A percentile compares a stretch with the other conserved stretches of the same genome.
Conservation (phyloP, 176 grass and related monocot genomes). For the Raddia guianensis region DNA sequence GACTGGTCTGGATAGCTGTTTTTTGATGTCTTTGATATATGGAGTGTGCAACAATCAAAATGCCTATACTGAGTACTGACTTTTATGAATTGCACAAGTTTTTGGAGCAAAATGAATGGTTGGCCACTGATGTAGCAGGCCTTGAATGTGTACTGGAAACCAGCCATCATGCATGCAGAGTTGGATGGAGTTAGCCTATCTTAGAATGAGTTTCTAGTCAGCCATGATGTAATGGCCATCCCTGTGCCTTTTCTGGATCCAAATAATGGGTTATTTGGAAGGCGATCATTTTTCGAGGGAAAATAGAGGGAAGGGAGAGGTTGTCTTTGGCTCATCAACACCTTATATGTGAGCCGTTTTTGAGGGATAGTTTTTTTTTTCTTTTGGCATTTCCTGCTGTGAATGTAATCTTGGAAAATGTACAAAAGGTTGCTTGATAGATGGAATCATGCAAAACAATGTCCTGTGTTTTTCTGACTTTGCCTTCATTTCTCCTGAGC, state of each 20-base stretch:
- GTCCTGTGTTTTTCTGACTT: constrained; percentile 14
- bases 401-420: constrained; percentile 59
- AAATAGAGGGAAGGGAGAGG: neutral
- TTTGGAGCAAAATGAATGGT: constrained; percentile 44
- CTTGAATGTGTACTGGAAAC: constrained; percentile 7
- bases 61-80: neutral
- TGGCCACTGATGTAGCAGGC: constrained; percentile 23
- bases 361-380: constrained; percentile 41
- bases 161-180: neutral
- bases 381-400: constrained; percentile 52
- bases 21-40: constrained; percentile 29
- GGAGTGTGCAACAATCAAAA: constrained; percentile 11
- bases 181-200: neutral
- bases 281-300: constrained; percentile 16
- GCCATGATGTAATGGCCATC: constrained; percentile 25
- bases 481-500: neutral
- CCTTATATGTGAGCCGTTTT: constrained; percentile 46
- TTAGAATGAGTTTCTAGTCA: constrained; percentile 37
- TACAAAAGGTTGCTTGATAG: constrained; percentile 71
- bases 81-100: constrained; percentile 44
- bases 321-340: constrained; percentile 41
- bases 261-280: constrained; percentile 2
- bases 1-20: constrained; percentile 37
- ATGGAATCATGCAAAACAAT: constrained; percentile 44
- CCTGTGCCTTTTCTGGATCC: constrained; percentile 33